A percentile compares a stretch with the other conserved stretches of the same genome.
Conservation (phyloP, 768 basidiomycete genomes). For the Lactarius sanguifluus region DNA sequence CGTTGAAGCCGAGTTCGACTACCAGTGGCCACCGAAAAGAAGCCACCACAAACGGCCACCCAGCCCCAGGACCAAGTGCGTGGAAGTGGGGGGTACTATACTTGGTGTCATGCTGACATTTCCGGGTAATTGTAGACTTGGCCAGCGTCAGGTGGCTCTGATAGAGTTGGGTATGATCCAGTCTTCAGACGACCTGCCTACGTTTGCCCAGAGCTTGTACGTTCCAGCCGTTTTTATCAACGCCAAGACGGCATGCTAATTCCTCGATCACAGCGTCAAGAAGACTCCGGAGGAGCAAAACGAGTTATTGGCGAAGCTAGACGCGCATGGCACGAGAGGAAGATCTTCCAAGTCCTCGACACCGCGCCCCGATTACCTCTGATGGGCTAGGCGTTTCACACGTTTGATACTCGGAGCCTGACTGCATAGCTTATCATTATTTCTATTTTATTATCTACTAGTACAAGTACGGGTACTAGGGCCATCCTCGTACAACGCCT, state of each 20-base stretch:
- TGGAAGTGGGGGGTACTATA: constrained; percentile 4
- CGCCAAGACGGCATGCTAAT: neutral
- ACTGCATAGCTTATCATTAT: constrained; percentile 5
- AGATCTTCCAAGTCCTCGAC: neutral
- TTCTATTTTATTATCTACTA: constrained; percentile 8
- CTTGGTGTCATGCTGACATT: constrained; percentile 7
- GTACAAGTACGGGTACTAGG: neutral
- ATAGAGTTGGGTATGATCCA: constrained; percentile 62
- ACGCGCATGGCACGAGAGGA: constrained; percentile 22
- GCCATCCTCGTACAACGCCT: neutral
- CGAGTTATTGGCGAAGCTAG: constrained; percentile 32
- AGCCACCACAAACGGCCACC: constrained; percentile 52
- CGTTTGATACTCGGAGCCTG: neutral
- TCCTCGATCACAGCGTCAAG: constrained; percentile 23
- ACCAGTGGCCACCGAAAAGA: constrained; percentile 57
- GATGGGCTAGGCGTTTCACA: neutral
- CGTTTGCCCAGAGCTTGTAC: constrained; percentile 68
- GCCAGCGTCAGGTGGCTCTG: constrained; percentile 56
- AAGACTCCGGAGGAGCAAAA: constrained; percentile 33
- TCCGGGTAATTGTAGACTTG: constrained; percentile 42
- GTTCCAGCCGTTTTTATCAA: constrained; percentile 31
- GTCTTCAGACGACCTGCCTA: constrained; percentile 48
- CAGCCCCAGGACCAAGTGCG: constrained; percentile 54
- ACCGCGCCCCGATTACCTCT: neutral
- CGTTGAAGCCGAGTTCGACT: constrained; percentile 43